Percentiles rank a stretch among this genome's conserved stretches.
Conservation (phyloP, 441 rosid genomes). For the Erysimum cheiri region DNA sequence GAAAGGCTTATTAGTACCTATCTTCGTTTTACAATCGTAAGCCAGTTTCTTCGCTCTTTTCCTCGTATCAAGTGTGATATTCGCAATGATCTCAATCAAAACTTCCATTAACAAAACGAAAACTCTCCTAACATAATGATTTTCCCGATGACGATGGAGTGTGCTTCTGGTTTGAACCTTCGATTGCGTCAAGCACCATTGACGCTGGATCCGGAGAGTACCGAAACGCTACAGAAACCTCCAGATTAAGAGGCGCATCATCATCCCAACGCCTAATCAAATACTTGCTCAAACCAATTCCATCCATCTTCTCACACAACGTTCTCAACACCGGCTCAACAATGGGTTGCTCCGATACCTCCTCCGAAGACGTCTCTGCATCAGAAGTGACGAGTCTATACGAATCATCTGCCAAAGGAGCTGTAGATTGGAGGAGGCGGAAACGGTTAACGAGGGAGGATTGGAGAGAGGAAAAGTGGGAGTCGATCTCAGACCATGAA, state of each 20-base stretch:
- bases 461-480: constrained; percentile 66
- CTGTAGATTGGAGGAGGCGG: constrained; percentile 53
- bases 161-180: constrained; percentile 45
- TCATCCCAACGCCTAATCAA: constrained; percentile 44
- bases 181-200: constrained; percentile 72
- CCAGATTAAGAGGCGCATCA: constrained; percentile 43
- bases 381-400: not conserved
- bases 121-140: constrained; percentile 49
- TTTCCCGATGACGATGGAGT: constrained; percentile 37
- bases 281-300: constrained; percentile 60
- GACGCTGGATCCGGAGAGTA: constrained; percentile 54
- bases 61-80: constrained; percentile 46
- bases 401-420: constrained; percentile 4
- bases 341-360: constrained; percentile 12
- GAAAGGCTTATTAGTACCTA: constrained; percentile 44
- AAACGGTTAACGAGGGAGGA: constrained; percentile 52
- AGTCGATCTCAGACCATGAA: constrained; percentile 73
- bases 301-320: constrained; percentile 69
- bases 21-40: constrained; percentile 59
- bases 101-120: constrained; percentile 65
- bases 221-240: constrained; percentile 54
- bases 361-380: not conserved
- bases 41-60: constrained; percentile 72
- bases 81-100: constrained; percentile 48
- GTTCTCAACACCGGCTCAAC: constrained; percentile 53